Evolutionary conservation across 2,329 filamentous ascomycete genomes (phyloP).

Genomic region (Ophiostoma perfectum): DNA sequence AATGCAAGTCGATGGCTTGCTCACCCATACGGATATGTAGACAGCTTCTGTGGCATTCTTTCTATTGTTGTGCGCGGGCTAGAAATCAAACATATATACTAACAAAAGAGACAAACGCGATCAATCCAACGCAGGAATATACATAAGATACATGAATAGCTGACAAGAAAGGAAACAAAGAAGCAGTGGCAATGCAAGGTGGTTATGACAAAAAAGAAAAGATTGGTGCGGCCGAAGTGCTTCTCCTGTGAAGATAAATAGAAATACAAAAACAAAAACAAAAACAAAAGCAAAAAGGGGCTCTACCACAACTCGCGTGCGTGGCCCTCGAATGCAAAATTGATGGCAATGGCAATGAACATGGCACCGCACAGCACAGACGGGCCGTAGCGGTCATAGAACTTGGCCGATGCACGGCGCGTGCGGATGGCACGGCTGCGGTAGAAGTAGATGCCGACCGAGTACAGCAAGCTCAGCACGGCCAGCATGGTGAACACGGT

Average conservation of each 20-base stretch:
- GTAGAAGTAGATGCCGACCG: conserved; percentile 79
- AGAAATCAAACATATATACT: neutral
- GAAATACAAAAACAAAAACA: neutral
- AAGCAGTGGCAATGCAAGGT: neutral
- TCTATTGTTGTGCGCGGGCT: neutral
- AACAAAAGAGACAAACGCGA: neutral
- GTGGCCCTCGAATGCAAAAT: conserved; percentile 73
- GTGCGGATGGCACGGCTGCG: conserved; percentile 79
- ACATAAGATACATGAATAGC: neutral
- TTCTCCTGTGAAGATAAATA: neutral
- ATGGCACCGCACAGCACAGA: conserved; percentile 68
- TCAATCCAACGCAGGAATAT: neutral
- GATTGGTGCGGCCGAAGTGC: neutral
- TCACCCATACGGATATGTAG: too few species aligned
- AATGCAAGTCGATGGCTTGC: neutral
- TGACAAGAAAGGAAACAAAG: neutral
- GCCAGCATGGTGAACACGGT: conserved; percentile 80
- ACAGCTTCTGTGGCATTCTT: too few species aligned
- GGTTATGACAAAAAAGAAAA: neutral
- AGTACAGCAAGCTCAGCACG: conserved; percentile 72
- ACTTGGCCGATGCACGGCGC: conserved; percentile 70
- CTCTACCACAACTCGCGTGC: conserved; percentile 51
- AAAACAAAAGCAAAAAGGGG: neutral
- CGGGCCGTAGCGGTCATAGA: conserved; percentile 86
- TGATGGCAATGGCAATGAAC: conserved; percentile 67